Conservation (phyloP, 331 rosid species). For the Pyracantha coccinea region DNA sequence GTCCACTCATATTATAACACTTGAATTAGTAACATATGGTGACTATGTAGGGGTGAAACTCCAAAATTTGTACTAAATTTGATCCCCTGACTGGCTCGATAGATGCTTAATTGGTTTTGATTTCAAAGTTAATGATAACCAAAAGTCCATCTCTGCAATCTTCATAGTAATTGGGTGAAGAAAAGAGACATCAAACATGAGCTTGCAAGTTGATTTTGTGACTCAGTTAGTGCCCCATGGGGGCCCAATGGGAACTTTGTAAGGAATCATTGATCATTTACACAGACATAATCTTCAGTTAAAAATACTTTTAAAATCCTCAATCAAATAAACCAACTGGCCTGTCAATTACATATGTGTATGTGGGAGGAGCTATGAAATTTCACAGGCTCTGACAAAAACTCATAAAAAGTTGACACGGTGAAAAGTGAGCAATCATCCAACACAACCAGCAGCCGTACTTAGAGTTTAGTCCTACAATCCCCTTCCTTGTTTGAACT, state of each 20-base stretch:
- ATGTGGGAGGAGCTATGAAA: conserved; percentile 9
- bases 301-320: conserved; percentile 19
- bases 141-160: no score
- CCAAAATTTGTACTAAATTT: no score
- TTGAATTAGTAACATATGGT: no score
- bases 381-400: conserved; percentile 36
- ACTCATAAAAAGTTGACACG: conserved; percentile 34
- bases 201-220: background rate
- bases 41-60: no score
- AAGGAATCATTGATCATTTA: conserved; percentile 30
- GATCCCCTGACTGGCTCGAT: no score
- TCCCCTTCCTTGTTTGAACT: background rate
- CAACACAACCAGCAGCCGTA: background rate
- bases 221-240: conserved; percentile 13
- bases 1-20: no score
- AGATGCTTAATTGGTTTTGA: no score
- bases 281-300: conserved; percentile 40
- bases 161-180: no score
- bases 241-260: conserved; percentile 31
- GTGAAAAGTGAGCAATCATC: conserved; percentile 51
- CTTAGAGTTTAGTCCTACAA: background rate
- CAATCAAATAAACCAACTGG: conserved; percentile 12
- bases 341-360: conserved; percentile 14
- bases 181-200: background rate
- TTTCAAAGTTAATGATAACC: no score